Conservation (phyloP, 768 basidiomycete genomes). For the Suillus brevipes region DNA sequence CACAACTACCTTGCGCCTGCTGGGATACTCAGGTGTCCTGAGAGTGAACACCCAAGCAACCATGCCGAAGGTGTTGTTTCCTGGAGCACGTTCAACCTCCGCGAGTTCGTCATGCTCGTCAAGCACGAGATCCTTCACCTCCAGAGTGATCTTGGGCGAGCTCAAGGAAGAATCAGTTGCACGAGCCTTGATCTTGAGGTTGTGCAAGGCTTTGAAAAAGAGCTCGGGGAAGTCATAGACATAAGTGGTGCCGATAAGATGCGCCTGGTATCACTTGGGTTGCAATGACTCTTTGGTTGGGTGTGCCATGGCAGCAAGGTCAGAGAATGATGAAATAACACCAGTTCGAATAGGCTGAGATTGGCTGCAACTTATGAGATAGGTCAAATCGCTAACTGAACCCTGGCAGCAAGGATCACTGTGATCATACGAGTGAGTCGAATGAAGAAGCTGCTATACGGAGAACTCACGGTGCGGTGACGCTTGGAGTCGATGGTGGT, state of each 20-base stretch:
- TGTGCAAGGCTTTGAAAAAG: conserved; percentile 95
- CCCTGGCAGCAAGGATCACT: conserved; percentile 76
- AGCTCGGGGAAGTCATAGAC: conserved; percentile 99
- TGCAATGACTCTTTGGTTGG: conserved; percentile 98
- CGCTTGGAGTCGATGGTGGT: conserved; percentile 78
- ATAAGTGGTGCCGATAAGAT: conserved; percentile 97
- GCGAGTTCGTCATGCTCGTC: conserved; percentile 91
- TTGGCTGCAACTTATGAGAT: conserved; percentile 84
- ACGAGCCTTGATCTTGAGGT: conserved; percentile 74
- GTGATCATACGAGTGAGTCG: conserved; percentile 12
- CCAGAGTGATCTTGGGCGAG: conserved; percentile 75
- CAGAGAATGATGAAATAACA: conserved; percentile 88
- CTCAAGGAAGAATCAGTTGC: conserved; percentile 62
- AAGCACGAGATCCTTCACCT: conserved; percentile 86
- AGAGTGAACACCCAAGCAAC: conserved; percentile 96
- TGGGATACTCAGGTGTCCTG: conserved; percentile 87
- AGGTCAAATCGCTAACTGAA: conserved; percentile 96
- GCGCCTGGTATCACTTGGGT: conserved; percentile 98
- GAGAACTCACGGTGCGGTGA: conserved; percentile 38
- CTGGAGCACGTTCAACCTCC: conserved; percentile 90
- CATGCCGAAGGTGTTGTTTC: conserved; percentile 98
- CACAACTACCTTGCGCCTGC: conserved; percentile 83
- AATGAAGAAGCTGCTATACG: background rate
- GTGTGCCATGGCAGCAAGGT: conserved; percentile 66
- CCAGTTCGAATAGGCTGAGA: no score